A percentile compares a stretch with the other conserved stretches of the same genome.
phyloP scores from a whole-genome alignment of 1,284 basidiomycete species.

The Takashimella tepidaria region DNA sequence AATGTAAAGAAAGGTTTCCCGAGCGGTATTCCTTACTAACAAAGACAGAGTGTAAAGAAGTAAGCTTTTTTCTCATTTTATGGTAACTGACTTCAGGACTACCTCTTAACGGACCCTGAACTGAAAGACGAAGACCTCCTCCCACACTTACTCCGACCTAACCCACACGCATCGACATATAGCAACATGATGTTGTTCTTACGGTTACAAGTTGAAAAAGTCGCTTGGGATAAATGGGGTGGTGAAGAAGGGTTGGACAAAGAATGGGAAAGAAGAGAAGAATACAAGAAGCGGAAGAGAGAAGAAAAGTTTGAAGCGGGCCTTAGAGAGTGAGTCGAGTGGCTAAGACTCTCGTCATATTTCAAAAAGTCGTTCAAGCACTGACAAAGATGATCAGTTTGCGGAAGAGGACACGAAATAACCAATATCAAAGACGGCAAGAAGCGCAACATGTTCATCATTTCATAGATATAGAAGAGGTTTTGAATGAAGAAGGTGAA shows the following conservation, averaged over 20 bases:
- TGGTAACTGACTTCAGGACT: conserved; percentile 58
- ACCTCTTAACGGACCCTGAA: conserved; percentile 85
- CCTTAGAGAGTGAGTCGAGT: conserved; percentile 57
- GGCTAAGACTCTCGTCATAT: neutral
- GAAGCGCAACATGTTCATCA: conserved; percentile 83
- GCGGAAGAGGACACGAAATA: conserved; percentile 76
- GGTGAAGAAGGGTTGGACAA: conserved; percentile 83
- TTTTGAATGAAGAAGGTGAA: conserved; percentile 50
- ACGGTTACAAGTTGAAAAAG: conserved; percentile 88
- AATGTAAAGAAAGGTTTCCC: conserved; percentile 79
- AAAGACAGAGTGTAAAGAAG: conserved; percentile 98
- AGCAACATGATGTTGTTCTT: conserved; percentile 99
- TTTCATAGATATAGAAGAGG: conserved; percentile 59
- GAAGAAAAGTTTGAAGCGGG: conserved; percentile 89
- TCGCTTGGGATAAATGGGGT: conserved; percentile 98
- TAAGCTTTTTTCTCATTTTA: conserved; percentile 37
- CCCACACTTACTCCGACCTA: conserved; percentile 90
- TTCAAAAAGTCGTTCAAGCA: neutral
- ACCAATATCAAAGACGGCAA: conserved; percentile 78
- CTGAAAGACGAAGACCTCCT: conserved; percentile 85
- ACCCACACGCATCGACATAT: conserved; percentile 94
- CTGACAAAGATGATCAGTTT: conserved; percentile 45
- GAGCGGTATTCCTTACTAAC: conserved; percentile 93
- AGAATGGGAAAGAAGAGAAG: conserved; percentile 74
- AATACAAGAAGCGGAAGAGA: conserved; percentile 84